phyloP scores from a whole-genome alignment of 805 yeast species.

The Blastobotrys americana region DNA sequence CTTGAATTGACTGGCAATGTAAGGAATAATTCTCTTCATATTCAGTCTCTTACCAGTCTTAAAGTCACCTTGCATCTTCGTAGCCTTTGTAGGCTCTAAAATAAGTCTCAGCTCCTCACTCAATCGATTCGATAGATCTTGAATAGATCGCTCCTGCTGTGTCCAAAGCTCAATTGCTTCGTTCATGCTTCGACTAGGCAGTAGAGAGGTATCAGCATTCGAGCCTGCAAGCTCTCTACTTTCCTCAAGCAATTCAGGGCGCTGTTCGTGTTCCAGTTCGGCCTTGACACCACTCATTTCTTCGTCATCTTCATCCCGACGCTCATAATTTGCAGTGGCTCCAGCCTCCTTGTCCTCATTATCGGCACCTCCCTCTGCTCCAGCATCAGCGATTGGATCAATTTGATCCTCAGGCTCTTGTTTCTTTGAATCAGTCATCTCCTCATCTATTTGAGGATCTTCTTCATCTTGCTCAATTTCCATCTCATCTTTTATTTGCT shows the following conservation, averaged over 20 bases:
- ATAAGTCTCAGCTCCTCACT: constrained; percentile 91
- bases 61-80: constrained; percentile 90
- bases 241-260: constrained; percentile 16
- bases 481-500: constrained; percentile 55
- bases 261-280: constrained; percentile 15
- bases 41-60: constrained; percentile 95
- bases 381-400: constrained; percentile 5
- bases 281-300: constrained; percentile 22
- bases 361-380: constrained; percentile 2
- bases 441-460: constrained; percentile 17
- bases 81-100: constrained; percentile 93
- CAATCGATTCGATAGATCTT: constrained; percentile 76
- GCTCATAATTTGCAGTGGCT: neutral
- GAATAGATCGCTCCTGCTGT: constrained; percentile 73
- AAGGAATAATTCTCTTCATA: constrained; percentile 96
- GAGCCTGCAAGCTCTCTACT: constrained; percentile 1
- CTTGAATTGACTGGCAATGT: constrained; percentile 94
- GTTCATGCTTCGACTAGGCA: constrained; percentile 47
- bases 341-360: constrained; percentile 1
- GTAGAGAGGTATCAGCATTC: constrained; percentile 6
- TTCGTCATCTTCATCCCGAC: constrained; percentile 7
- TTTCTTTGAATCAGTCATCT: constrained; percentile 32
- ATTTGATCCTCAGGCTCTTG: constrained; percentile 19
- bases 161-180: constrained; percentile 78
- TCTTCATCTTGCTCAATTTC: constrained; percentile 34